Evolutionary conservation across 371 early-diverging fungal genomes (phyloP).

Genomic region (Syncephalis plumigaleata): DNA sequence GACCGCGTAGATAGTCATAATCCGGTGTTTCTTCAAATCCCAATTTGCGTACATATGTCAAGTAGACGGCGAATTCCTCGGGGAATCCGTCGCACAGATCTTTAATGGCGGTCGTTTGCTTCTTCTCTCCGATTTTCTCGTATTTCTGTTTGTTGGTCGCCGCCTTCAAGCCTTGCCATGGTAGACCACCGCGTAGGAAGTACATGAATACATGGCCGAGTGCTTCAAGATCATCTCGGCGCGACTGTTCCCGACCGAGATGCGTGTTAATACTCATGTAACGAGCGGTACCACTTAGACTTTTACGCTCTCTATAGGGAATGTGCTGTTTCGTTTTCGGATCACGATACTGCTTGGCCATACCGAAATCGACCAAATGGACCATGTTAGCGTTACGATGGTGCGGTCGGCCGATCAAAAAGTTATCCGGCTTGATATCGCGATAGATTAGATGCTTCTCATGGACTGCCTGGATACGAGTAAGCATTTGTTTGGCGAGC

Average conservation of each 20-base stretch:
- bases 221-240: constrained; percentile 98
- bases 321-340: constrained; percentile 90
- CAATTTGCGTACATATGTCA: constrained; percentile 84
- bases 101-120: constrained; percentile 79
- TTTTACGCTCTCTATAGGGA: constrained; percentile 81
- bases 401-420: constrained; percentile 72
- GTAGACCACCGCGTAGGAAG: constrained; percentile 93
- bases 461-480: constrained; percentile 88
- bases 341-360: constrained; percentile 94
- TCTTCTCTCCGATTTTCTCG: constrained; percentile 96
- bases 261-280: constrained; percentile 97
- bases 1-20: constrained; percentile 72
- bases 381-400: constrained; percentile 38
- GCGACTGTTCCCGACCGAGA: constrained; percentile 87
- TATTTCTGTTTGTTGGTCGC: constrained; percentile 98
- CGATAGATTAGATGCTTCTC: constrained; percentile 94
- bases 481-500: constrained; percentile 95
- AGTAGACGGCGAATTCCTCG: constrained; percentile 81
- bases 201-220: constrained; percentile 99
- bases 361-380: constrained; percentile 90
- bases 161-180: constrained; percentile 98
- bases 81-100: constrained; percentile 91
- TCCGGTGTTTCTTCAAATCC: constrained; percentile 96
- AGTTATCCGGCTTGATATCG: constrained; percentile 99
- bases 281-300: constrained; percentile 89